Base-by-base conservation (phyloP, 2,329 filamentous ascomycete genomes). In the Colletotrichum sp. region DNA sequence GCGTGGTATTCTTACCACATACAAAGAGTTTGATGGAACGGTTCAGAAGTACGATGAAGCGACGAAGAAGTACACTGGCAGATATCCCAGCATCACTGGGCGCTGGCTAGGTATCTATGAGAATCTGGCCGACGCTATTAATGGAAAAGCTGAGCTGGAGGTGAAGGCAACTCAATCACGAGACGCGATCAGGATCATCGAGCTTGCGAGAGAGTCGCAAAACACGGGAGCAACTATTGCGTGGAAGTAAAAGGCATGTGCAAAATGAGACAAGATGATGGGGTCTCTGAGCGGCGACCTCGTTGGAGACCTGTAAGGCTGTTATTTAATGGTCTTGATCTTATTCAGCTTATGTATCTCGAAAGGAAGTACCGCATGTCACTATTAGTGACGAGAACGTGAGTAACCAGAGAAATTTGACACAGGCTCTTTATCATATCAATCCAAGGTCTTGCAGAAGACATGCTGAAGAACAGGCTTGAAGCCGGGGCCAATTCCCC, bases 171-270 rank as follows among this genome's bases (percentile, higher is more conserved):
- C 83, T 21, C 81, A 85, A 68, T 82, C 83, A 2, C 83, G 85
- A 26, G 84, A 87, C 76, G 85, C 82, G 0, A 75, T 88, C 13
- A 80, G 84, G 60, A 76, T 87, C 16, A 85, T 87, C 72, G 82
- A 88, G 80, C 77, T 88, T 18, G 87, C 86, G 1, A 81, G 85
- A 57, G 83, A 87, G 79, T 85, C 83, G 16, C 81, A 84, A 32
- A 77, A 83, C 39, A 84, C 80, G 36, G 83, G 83, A 1, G 65
- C 63, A 0, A 84, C 84, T 2, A 66, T 86, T 8, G 36, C 71
- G 1, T 85, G 83, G 82, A 68, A 73, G 15, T 73, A 16, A 55
- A 3, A 9, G 4, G 18, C 12, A 21, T 21, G n/a, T 21, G n/a
- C n/a, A 1, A 8, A 21, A 52, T 21, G 44, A 13, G n/a, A 21